Evolutionary conservation across 2,329 filamentous ascomycete genomes (phyloP).

Genomic region (Torrubiella hemipterigena): DNA sequence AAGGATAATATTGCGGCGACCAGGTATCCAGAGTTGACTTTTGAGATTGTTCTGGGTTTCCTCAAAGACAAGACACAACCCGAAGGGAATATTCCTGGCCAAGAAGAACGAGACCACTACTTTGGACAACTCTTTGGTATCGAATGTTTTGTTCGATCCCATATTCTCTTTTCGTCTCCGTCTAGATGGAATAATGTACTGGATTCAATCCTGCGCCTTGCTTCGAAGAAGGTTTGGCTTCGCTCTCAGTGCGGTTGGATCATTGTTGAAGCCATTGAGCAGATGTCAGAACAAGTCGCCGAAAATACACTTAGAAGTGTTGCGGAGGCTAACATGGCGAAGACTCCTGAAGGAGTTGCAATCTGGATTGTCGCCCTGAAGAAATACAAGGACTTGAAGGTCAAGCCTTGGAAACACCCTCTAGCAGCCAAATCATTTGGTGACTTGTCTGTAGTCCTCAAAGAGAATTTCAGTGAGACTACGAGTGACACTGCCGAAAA

Average conservation of each 20-base stretch:
- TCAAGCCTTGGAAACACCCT: constrained; percentile 69
- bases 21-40: constrained; percentile 41
- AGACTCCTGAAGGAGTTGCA: constrained; percentile 79
- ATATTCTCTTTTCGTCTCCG: constrained; percentile 51
- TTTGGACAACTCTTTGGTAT: constrained; percentile 82
- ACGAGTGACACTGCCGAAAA: constrained; percentile 31
- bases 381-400: constrained; percentile 49
- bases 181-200: constrained; percentile 57
- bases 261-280: constrained; percentile 58
- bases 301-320: constrained; percentile 52
- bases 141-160: constrained; percentile 73
- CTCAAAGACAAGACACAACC: constrained; percentile 43
- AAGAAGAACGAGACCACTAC: constrained; percentile 77
- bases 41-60: constrained; percentile 40
- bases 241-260: constrained; percentile 79
- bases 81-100: constrained; percentile 39
- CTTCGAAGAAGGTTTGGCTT: constrained; percentile 77
- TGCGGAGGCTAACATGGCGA: constrained; percentile 52
- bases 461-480: constrained; percentile 53
- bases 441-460: constrained; percentile 64
- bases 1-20: constrained; percentile 27
- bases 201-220: constrained; percentile 59
- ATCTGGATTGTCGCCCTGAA: constrained; percentile 68
- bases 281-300: constrained; percentile 45
- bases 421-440: constrained; percentile 56